phyloP scores from a whole-genome alignment of 2,329 filamentous ascomycete genomes.

The Monosporascus sp. region DNA sequence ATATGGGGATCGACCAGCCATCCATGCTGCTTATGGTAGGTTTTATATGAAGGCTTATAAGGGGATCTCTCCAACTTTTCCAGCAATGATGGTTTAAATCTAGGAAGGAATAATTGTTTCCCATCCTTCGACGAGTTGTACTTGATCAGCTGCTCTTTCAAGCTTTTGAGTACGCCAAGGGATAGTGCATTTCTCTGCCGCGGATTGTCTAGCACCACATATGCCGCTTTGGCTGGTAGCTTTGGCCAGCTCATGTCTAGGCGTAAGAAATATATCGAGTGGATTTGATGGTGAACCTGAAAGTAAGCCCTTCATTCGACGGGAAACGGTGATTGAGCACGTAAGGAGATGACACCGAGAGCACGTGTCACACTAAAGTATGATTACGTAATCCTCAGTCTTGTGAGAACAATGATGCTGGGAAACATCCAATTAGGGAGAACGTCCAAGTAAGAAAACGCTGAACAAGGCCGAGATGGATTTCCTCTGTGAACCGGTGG shows the following conservation, averaged over 20 bases:
- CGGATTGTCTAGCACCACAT: constrained; percentile 21
- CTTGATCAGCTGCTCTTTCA: constrained; percentile 18
- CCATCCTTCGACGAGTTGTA: constrained; percentile 17
- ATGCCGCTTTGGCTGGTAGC: constrained; percentile 21
- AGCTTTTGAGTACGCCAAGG: constrained; percentile 14
- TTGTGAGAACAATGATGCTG: too few species aligned
- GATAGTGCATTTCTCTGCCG: constrained; percentile 21
- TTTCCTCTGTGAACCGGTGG: too few species aligned
- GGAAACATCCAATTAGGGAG: too few species aligned
- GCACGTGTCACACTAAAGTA: too few species aligned
- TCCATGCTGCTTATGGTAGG: neutral
- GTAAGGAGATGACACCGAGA: too few species aligned
- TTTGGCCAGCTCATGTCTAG: constrained; percentile 9
- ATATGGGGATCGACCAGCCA: constrained; percentile 23
- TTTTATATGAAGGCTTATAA: constrained; percentile 1
- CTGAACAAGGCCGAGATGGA: too few species aligned
- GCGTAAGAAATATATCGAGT: too few species aligned
- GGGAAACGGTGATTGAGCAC: too few species aligned
- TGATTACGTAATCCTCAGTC: too few species aligned
- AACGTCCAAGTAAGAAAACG: too few species aligned
- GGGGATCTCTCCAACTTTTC: constrained; percentile 9
- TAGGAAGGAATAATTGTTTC: constrained; percentile 20
- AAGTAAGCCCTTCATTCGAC: too few species aligned
- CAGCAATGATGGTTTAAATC: constrained; percentile 18
- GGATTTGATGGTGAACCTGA: too few species aligned